phyloP scores from a whole-genome alignment of 2,329 filamentous ascomycete genomes.

The Knufia fluminis region DNA sequence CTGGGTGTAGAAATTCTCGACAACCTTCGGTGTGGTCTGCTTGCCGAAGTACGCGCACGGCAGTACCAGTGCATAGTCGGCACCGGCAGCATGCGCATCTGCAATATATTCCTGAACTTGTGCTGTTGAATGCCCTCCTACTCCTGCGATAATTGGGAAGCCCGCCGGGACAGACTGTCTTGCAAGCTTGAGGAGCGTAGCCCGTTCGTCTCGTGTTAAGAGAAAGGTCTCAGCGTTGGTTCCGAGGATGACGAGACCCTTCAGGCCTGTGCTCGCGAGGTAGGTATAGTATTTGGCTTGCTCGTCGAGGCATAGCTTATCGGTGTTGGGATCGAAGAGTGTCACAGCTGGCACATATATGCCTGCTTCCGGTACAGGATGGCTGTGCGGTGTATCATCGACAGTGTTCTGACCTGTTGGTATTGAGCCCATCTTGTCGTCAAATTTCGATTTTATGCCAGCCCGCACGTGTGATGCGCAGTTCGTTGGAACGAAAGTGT shows the following conservation, averaged over 20 bases:
- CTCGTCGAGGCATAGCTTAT: conserved; percentile 39
- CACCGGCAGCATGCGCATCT: conserved; percentile 52
- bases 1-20: conserved; percentile 52
- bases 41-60: conserved; percentile 52
- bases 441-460: neutral
- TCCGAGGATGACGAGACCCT: conserved; percentile 46
- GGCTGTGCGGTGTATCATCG: conserved; percentile 8
- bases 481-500: too few relatives aligned
- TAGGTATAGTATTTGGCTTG: conserved; percentile 46
- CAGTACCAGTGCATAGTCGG: conserved; percentile 53
- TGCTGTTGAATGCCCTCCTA: conserved; percentile 54
- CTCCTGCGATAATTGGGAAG: conserved; percentile 55
- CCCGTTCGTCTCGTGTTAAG: conserved; percentile 50
- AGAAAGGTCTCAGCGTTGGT: conserved; percentile 51
- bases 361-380: conserved; percentile 30
- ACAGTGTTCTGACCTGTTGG: conserved; percentile 5
- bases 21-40: conserved; percentile 47
- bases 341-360: conserved; percentile 48
- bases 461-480: too few relatives aligned
- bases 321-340: conserved; percentile 43
- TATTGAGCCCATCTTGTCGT: conserved; percentile 14
- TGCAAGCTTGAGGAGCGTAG: conserved; percentile 48
- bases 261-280: conserved; percentile 42
- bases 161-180: conserved; percentile 43
- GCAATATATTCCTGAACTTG: conserved; percentile 52